phyloP scores from a whole-genome alignment of 495 filamentous ascomycete species.

The Annulohypoxylon nitens region DNA sequence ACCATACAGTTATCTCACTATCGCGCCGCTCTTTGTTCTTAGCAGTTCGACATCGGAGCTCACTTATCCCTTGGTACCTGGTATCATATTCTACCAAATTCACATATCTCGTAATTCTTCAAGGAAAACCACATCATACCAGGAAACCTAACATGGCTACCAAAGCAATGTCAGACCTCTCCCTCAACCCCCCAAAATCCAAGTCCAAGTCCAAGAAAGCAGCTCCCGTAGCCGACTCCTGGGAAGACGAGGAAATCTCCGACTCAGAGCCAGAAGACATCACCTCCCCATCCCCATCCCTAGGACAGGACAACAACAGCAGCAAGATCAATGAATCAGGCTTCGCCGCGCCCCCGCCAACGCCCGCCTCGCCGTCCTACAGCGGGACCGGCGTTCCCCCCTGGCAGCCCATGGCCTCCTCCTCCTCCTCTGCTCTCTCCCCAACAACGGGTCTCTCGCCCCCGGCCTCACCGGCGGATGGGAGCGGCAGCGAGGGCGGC shows the following conservation, averaged over 20 bases:
- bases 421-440: not conserved
- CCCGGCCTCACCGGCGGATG: conserved; percentile 23
- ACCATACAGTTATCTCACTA: not conserved
- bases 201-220: conserved; percentile 53
- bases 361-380: conserved; percentile 70
- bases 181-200: conserved; percentile 46
- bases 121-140: conserved; percentile 4
- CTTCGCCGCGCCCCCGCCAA: conserved; percentile 67
- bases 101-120: not conserved
- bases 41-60: not conserved
- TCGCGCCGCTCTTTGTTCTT: not conserved
- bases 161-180: conserved; percentile 55
- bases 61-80: not conserved
- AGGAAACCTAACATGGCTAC: conserved; percentile 30
- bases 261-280: conserved; percentile 53
- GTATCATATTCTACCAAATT: not conserved
- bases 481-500: conserved; percentile 29
- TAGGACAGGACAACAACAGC: conserved; percentile 48
- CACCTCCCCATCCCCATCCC: conserved; percentile 49
- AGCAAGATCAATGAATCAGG: conserved; percentile 39
- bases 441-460: conserved; percentile 46
- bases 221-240: conserved; percentile 76
- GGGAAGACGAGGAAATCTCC: conserved; percentile 80
- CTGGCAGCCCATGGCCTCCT: conserved; percentile 21
- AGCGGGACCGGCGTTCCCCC: conserved; percentile 33